phyloP scores from a whole-genome alignment of 257 asterid species.

The Forsythia viridissima region DNA sequence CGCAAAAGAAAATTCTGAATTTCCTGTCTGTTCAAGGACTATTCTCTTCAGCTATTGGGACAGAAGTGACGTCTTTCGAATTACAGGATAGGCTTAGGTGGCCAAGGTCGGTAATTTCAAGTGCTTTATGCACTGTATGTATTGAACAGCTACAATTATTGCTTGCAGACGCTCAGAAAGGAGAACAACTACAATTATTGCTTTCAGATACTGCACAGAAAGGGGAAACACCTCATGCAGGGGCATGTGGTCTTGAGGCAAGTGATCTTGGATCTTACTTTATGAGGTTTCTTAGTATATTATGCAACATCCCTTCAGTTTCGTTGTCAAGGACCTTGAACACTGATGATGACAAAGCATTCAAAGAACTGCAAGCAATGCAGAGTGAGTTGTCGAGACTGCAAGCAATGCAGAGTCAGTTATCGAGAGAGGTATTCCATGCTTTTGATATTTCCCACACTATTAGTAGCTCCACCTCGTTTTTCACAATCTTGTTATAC shows the following conservation, averaged over 20 bases:
- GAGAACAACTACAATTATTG: slow-evolving; percentile 70
- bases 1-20: slow-evolving; percentile 81
- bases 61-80: slow-evolving; percentile 97
- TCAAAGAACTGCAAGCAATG: slow-evolving; percentile 71
- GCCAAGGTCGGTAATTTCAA: slow-evolving; percentile 80
- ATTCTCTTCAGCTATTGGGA: slow-evolving; percentile 86
- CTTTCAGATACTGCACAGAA: slow-evolving; percentile 69
- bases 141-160: slow-evolving; percentile 87
- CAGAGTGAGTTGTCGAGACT: slow-evolving; percentile 71
- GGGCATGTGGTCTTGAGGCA: slow-evolving; percentile 57
- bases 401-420: slow-evolving; percentile 74
- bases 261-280: slow-evolving; percentile 89
- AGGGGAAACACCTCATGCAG: slow-evolving; percentile 63
- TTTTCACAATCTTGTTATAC: not conserved
- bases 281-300: slow-evolving; percentile 69
- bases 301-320: slow-evolving; percentile 90
- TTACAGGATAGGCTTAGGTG: slow-evolving; percentile 84
- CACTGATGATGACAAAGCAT: slow-evolving; percentile 73
- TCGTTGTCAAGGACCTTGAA: slow-evolving; percentile 72
- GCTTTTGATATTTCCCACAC: not conserved
- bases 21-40: slow-evolving; percentile 96
- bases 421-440: slow-evolving; percentile 69
- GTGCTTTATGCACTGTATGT: slow-evolving; percentile 76
- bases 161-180: slow-evolving; percentile 82
- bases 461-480: not conserved